Conservation (phyloP, 2,329 filamentous ascomycete genomes). For the Monosporascus sp. region DNA sequence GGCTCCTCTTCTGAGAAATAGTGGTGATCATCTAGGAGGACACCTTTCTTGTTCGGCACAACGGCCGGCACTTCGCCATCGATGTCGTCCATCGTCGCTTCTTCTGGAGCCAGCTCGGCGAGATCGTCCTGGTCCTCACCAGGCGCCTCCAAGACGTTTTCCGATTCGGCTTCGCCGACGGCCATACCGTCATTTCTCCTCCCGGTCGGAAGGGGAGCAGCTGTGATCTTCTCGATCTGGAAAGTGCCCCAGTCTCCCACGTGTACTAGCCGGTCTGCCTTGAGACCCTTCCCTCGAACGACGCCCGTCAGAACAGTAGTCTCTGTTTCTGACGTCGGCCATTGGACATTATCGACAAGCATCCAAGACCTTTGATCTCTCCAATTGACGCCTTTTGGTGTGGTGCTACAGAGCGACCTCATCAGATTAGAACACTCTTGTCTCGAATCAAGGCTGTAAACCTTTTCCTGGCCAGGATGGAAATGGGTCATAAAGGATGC, state of each 20-base stretch:
- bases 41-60: conserved; percentile 66
- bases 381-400: conserved; percentile 92
- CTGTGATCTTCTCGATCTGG: conserved; percentile 83
- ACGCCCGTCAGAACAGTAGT: conserved; percentile 76
- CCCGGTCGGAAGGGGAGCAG: conserved; percentile 61
- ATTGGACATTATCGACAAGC: conserved; percentile 77
- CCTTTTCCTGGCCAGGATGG: conserved; percentile 85
- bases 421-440: conserved; percentile 91
- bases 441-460: conserved; percentile 80
- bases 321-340: conserved; percentile 56
- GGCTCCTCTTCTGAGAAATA: conserved; percentile 91
- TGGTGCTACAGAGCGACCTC: conserved; percentile 84
- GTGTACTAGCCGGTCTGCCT: conserved; percentile 85
- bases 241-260: conserved; percentile 92
- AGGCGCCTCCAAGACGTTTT: conserved; percentile 64
- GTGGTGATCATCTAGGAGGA: conserved; percentile 92
- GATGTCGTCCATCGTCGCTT: conserved; percentile 62
- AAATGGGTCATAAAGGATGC: conserved; percentile 94
- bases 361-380: conserved; percentile 95
- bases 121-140: conserved; percentile 79
- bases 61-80: conserved; percentile 41
- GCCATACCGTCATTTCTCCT: conserved; percentile 64
- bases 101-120: conserved; percentile 80
- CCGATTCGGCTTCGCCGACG: conserved; percentile 52
- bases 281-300: conserved; percentile 79